Base-by-base conservation (phyloP, 2,329 filamentous ascomycete genomes). In the Trichoderma afroharzianum region DNA sequence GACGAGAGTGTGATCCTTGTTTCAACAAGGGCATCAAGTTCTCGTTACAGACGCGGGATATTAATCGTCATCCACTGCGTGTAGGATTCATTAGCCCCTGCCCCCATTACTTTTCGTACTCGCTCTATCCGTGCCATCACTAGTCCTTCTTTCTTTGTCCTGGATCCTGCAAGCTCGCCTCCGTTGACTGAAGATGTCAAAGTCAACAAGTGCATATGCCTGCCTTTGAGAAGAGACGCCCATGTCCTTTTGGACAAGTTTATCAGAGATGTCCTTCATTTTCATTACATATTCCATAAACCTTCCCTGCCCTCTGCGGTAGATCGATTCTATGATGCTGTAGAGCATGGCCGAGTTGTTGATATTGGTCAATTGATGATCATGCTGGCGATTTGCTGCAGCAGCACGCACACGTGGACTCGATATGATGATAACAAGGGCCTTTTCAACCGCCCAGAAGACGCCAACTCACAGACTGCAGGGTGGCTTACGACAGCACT, bases 401-500 rank as follows among this genome's bases (percentile, higher is more conserved):
- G 77, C 12, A 74, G 78, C 28, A 80, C 78, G 3, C 79, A 78
- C 26, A 73, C 77, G 7, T 81, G 79, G 79, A 79, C 79, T 7
- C 28, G 68, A 8, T 73, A 76, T 26, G 79, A 81, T 24, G 74
- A 78, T 26, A 69, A 63, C 4, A 73, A 74, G 26, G 70, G 72
- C 7, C 71, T 81, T 3, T 81, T 78, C 58, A 72, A 73, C 3
- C 75, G 75, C 47, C 71, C 67, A 28, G 72, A 69, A 26, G 78
- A 81, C 62, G 77, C 79, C 21, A 78, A 78, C 57, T 72, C 73
- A 0, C 79, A 80, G 55, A 71, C 78, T 8, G 68, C 74, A 0
- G 74, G 70, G n/a, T 84, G 82, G 82, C 72, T 80, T 32, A 78
- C 79, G 24, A 76, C 79, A 0, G 77, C 80, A 1, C 74, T 82